Evolutionary conservation across 345 rosid genomes (phyloP), one percentile per base, ranked within the genome.

Genomic region (Lepidium didymum): DNA sequence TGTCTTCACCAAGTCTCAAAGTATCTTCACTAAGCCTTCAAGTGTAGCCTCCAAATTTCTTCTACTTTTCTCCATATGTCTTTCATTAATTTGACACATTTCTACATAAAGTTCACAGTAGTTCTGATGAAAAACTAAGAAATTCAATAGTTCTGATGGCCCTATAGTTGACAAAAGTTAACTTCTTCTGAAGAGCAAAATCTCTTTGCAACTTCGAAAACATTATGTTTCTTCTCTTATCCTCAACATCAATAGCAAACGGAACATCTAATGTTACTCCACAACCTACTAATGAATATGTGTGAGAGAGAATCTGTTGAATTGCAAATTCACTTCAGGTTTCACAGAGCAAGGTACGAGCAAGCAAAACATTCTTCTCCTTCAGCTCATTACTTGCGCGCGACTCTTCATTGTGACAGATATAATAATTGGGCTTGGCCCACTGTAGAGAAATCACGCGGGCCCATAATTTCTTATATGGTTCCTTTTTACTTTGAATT

Each of bases 261-360:
- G 72, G 83, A 21, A 72, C 78, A 70, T 79, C 72, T 19, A 75
- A 27, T 15, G 96, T 86, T 53, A 88, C 81, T 58, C 92, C 90
- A 51, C 87, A 90, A 29, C 86, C 94, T 75, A 88, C 80, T 67
- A 90, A 75, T n/a, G 93, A 83, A 66, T 89, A 64, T 19, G 96
- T 84, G 70, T 92, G 93, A 0, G 96, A 85, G 72, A 87, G n/a
- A n/a, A n/a, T n/a, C n/a, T 78, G 73, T 86, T 86, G 80, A 92
- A 88, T 41, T 83, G 89, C 78, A 85, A 60, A 15, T 77, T 84
- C 0, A 86, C 81, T 86, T 88, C 90, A 53, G 98, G 92, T 67
- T 77, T 83, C 76, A 85, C 88, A n/a, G n/a, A n/a, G n/a, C 79
- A 89, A 69, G 43, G 80, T 75, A 37, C 88, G 92, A 38, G 92